These are phyloP conservation scores for Tuber borchii DNA, from an alignment of 495 filamentous ascomycete species.

Conservation along the genomic window DNA sequence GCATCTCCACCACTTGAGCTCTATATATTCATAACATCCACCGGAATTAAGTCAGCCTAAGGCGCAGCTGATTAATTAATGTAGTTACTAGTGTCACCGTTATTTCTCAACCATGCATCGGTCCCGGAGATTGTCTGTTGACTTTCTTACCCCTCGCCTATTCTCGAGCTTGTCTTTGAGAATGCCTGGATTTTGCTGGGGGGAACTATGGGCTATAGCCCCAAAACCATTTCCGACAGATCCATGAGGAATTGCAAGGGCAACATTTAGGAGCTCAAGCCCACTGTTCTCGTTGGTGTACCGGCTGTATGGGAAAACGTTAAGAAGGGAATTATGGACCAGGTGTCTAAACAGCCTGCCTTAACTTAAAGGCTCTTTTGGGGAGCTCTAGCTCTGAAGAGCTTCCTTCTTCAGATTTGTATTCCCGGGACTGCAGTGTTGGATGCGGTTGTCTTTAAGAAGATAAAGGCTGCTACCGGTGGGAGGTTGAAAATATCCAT, in stretches of 20 bases:
- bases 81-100: conserved; percentile 79
- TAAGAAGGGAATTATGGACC: conserved; percentile 91
- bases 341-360: conserved; percentile 68
- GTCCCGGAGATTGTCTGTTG: conserved; percentile 76
- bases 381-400: conserved; percentile 79
- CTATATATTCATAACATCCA: conserved; percentile 51
- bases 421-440: conserved; percentile 67
- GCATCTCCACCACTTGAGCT: too few relatives aligned
- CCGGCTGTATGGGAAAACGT: conserved; percentile 96
- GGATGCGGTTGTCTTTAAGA: conserved; percentile 74
- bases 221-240: conserved; percentile 80
- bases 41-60: background rate
- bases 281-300: conserved; percentile 89
- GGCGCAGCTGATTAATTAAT: conserved; percentile 1
- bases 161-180: conserved; percentile 96
- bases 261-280: conserved; percentile 88
- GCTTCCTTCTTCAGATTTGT: conserved; percentile 67
- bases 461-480: conserved; percentile 85
- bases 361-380: conserved; percentile 83
- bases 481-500: conserved; percentile 71
- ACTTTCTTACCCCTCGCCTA: conserved; percentile 92
- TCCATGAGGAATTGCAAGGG: conserved; percentile 91
- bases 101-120: conserved; percentile 76
- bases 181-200: conserved; percentile 90
- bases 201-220: conserved; percentile 92